Base-by-base conservation (phyloP, 2,329 filamentous ascomycete genomes). In the Calonectria henricotiae region DNA sequence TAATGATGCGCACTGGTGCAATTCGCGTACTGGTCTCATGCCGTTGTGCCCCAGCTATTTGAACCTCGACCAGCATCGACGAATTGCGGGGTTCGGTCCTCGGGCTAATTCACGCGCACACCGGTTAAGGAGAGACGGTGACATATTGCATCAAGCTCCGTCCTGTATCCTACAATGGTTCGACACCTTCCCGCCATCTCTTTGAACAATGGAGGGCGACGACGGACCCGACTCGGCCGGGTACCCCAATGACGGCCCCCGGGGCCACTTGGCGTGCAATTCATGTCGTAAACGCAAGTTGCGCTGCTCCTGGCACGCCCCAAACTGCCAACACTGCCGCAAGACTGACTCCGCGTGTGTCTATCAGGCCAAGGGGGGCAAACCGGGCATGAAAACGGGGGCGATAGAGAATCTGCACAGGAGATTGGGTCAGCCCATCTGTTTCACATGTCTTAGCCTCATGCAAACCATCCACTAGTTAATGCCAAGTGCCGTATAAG, bases 311-410 rank as follows among this genome's bases (percentile, higher is more conserved):
- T 17, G 66, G 32, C 60, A 68, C 6, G 15, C 37, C 3, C 60
- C 60, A 8, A 60, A 25, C 9, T 68, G 66, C n/a, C 39, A 58
- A 20, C 66, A 68, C 35, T 68, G 66, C 35, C 55, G 55, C 54
- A 66, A 66, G 54, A 66, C 65, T 9, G 46, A 46, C 20, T 23
- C 37, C 20, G 37, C 62, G 30, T 83, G 81, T 65, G 58, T 77
- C 11, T 83, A 83, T 65, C 77, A 80, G 27, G 64, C 73, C 1
- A 81, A 79, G 68, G 76, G 77, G 37, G 75, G 73, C 2, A 83
- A 63, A n/a, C 82, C 83, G 4, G 82, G 82, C 3, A 77, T 84
- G 66, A 83, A 82, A 69, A 72, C 75, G 11, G 82, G 82, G 1
- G 82, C 80, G 1, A 76, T 84, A 27, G 82, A 83, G 41, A 79